Conservation (phyloP, 2,329 filamentous ascomycete genomes). For the Paraphaeosphaeria minitans region DNA sequence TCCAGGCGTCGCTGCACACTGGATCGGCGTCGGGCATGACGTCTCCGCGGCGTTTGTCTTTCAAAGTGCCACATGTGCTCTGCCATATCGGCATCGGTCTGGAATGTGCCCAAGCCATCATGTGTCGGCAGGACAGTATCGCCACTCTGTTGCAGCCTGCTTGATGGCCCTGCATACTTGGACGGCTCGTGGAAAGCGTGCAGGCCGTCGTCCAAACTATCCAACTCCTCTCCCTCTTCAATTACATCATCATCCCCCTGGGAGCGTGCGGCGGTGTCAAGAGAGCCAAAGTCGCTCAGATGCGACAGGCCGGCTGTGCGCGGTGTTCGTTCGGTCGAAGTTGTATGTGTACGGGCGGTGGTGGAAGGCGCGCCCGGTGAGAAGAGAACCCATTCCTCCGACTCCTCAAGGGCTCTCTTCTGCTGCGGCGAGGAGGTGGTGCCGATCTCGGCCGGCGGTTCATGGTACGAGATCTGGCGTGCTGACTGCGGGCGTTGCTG, state of each 20-base stretch:
- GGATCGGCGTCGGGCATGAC: slow-evolving; percentile 57
- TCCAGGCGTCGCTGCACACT: slow-evolving; percentile 64
- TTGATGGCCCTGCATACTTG: slow-evolving; percentile 47
- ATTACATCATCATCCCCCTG: slow-evolving; percentile 48
- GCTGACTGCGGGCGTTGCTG: slow-evolving; percentile 44
- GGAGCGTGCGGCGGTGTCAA: slow-evolving; percentile 71
- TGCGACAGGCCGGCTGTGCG: slow-evolving; percentile 73
- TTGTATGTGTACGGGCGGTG: slow-evolving; percentile 71
- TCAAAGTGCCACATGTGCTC: slow-evolving; percentile 91
- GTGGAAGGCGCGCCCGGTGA: slow-evolving; percentile 65
- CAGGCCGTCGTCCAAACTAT: slow-evolving; percentile 90
- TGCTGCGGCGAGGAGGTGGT: slow-evolving; percentile 43
- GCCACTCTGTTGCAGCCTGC: slow-evolving; percentile 60
- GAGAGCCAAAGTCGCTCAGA: slow-evolving; percentile 79
- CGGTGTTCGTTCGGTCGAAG: slow-evolving; percentile 66
- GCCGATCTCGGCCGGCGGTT: slow-evolving; percentile 30
- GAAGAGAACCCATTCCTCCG: slow-evolving; percentile 96
- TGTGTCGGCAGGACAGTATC: slow-evolving; percentile 83
- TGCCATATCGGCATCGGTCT: slow-evolving; percentile 69
- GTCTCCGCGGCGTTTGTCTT: slow-evolving; percentile 71
- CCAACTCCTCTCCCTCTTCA: slow-evolving; percentile 75
- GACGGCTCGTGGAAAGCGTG: slow-evolving; percentile 79
- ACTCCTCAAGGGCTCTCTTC: slow-evolving; percentile 65
- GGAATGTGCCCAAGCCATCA: slow-evolving; percentile 89
- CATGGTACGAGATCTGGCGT: slow-evolving; percentile 42